Conservation (phyloP, 2,329 filamentous ascomycete genomes). For the Aspergillus fructus region DNA sequence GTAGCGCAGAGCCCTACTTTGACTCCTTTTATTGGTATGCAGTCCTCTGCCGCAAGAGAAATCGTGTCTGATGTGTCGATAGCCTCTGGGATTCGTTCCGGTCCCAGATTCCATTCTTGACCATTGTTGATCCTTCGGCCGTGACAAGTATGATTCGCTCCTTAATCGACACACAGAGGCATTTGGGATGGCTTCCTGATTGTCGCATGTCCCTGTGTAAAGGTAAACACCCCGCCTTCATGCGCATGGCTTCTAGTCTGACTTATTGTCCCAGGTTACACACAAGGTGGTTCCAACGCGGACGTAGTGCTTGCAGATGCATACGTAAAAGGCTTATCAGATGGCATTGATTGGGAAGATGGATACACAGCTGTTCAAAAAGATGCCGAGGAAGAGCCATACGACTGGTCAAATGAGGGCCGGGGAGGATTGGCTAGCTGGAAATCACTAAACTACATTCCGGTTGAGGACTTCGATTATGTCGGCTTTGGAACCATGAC, state of each 20-base stretch:
- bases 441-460: constrained; percentile 70
- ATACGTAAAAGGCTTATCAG: constrained; percentile 63
- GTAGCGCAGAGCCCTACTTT: constrained; percentile 66
- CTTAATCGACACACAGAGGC: constrained; percentile 68
- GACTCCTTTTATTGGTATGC: constrained; percentile 69
- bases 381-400: constrained; percentile 69
- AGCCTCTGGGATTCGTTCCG: constrained; percentile 69
- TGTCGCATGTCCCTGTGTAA: constrained; percentile 72
- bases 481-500: constrained; percentile 68
- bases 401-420: constrained; percentile 68
- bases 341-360: constrained; percentile 64
- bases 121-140: constrained; percentile 62
- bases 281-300: constrained; percentile 72
- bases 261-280: constrained; percentile 52
- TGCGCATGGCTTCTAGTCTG: neutral
- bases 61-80: constrained; percentile 12
- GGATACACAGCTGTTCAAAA: constrained; percentile 69
- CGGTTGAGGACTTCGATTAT: constrained; percentile 66
- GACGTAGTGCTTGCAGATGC: constrained; percentile 68
- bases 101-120: constrained; percentile 67
- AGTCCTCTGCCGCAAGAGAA: neutral
- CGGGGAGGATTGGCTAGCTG: constrained; percentile 69
- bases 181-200: constrained; percentile 70
- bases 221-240: constrained; percentile 19
- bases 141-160: constrained; percentile 67